These are phyloP conservation scores for Lactarius trivialis DNA, from an alignment of 768 basidiomycete species.

Conservation along the genomic window DNA sequence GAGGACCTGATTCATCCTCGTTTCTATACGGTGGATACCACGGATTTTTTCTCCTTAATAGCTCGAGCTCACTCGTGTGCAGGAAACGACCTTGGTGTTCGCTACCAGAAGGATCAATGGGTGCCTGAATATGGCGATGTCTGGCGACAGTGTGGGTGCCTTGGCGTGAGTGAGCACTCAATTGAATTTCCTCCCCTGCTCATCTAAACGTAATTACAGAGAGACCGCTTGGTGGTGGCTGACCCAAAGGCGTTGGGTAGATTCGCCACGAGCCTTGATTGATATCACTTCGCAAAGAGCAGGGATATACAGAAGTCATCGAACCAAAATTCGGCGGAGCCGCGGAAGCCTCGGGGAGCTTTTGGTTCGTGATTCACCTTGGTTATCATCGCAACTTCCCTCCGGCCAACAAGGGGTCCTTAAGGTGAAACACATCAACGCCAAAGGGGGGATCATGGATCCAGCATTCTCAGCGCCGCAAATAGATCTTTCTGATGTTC, in stretches of 20 bases:
- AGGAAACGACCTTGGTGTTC: background rate
- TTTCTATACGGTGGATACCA: background rate
- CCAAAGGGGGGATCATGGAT: conserved; percentile 26
- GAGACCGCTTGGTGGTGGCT: background rate
- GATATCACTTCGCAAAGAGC: conserved; percentile 24
- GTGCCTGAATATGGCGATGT: conserved; percentile 22
- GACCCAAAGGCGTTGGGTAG: conserved; percentile 25
- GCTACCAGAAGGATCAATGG: conserved; percentile 13
- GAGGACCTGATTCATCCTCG: background rate
- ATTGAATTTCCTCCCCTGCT: background rate
- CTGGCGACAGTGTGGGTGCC: conserved; percentile 21
- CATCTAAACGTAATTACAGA: conserved; percentile 14
- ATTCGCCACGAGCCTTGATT: conserved; percentile 27
- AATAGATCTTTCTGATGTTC: conserved; percentile 25
- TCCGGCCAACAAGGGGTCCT: background rate
- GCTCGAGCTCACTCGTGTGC: background rate
- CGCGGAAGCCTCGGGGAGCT: no score
- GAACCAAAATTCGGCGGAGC: conserved; percentile 20
- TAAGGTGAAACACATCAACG: conserved; percentile 24
- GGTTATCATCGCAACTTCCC: background rate
- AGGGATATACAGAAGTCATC: conserved; percentile 4
- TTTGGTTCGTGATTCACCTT: conserved; percentile 16
- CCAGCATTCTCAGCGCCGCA: conserved; percentile 26
- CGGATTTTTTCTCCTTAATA: background rate
- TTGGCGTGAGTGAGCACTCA: conserved; percentile 20